phyloP scores from a whole-genome alignment of 2,329 filamentous ascomycete genomes.

The Colletotrichum horii region DNA sequence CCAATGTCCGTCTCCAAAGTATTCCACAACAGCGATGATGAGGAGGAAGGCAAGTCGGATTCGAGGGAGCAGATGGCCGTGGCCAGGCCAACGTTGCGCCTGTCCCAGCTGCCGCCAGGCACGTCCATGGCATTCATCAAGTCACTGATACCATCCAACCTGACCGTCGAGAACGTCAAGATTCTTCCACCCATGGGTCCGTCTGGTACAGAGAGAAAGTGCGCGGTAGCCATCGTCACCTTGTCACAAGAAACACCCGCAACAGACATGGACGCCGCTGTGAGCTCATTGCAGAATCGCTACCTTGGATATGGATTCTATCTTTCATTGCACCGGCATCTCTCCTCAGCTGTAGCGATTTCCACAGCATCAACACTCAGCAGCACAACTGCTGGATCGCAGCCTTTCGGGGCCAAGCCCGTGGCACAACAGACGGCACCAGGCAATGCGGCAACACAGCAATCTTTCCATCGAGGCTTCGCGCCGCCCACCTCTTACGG shows the following conservation, averaged over 20 bases:
- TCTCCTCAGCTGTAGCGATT: conserved; percentile 74
- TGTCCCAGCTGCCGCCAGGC: conserved; percentile 65
- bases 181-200: conserved; percentile 64
- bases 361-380: conserved; percentile 42
- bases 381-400: conserved; percentile 54
- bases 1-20: conserved; percentile 71
- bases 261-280: conserved; percentile 80
- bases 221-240: conserved; percentile 79
- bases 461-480: conserved; percentile 64
- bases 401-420: conserved; percentile 80
- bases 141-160: conserved; percentile 59
- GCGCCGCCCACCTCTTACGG: conserved; percentile 78
- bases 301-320: conserved; percentile 88
- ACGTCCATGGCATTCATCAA: conserved; percentile 66
- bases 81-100: conserved; percentile 66
- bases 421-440: conserved; percentile 49
- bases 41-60: conserved; percentile 50
- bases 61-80: conserved; percentile 62
- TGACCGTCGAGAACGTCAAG: conserved; percentile 76
- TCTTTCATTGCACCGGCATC: conserved; percentile 78
- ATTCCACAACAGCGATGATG: conserved; percentile 72
- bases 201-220: conserved; percentile 68
- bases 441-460: conserved; percentile 43
- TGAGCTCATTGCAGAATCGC: conserved; percentile 79
- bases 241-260: conserved; percentile 81